Evolutionary conservation across 768 basidiomycete genomes (phyloP).

Genomic region (Phaeolepiota aurea): DNA sequence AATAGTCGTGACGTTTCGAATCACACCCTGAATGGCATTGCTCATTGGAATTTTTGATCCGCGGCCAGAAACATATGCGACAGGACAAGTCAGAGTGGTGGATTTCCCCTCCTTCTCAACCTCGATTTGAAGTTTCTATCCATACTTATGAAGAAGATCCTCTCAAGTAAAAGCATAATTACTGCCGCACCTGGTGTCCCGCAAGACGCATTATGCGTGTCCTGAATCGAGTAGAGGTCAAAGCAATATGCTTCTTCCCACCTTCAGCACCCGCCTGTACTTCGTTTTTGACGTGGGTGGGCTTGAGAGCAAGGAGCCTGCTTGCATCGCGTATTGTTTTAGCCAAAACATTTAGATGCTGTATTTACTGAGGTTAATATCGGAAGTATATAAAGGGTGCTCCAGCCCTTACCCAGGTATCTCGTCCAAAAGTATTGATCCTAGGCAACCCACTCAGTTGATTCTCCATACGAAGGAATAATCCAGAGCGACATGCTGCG

Average conservation of each 20-base stretch:
- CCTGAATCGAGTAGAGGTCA: slow-evolving; percentile 33
- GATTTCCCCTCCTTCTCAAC: slow-evolving; percentile 8
- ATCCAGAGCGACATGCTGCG: slow-evolving; percentile 30
- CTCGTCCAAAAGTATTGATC: slow-evolving; percentile 18
- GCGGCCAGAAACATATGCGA: slow-evolving; percentile 29
- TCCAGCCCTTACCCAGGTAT: slow-evolving; percentile 19
- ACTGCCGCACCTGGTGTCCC: not conserved
- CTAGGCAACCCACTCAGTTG: slow-evolving; percentile 6
- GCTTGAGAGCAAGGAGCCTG: slow-evolving; percentile 33
- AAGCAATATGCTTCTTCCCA: slow-evolving; percentile 19
- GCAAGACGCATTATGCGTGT: slow-evolving; percentile 24
- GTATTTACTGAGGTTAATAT: not conserved
- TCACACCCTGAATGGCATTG: slow-evolving; percentile 12
- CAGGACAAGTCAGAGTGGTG: slow-evolving; percentile 11
- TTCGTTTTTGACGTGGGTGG: slow-evolving; percentile 37
- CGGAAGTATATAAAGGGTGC: no score
- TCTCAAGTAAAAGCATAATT: not conserved
- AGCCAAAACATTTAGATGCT: slow-evolving; percentile 23
- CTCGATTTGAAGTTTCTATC: slow-evolving; percentile 14
- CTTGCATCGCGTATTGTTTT: slow-evolving; percentile 28
- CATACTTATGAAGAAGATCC: not conserved
- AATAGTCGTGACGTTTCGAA: slow-evolving; percentile 29
- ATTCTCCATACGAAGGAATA: slow-evolving; percentile 11
- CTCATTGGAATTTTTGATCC: slow-evolving; percentile 19
- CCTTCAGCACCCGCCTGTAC: slow-evolving; percentile 19